A percentile compares a stretch with the other conserved stretches of the same genome.
phyloP scores from a whole-genome alignment of 192 early-diverging fungal species.

The Kappamyces sp. region DNA sequence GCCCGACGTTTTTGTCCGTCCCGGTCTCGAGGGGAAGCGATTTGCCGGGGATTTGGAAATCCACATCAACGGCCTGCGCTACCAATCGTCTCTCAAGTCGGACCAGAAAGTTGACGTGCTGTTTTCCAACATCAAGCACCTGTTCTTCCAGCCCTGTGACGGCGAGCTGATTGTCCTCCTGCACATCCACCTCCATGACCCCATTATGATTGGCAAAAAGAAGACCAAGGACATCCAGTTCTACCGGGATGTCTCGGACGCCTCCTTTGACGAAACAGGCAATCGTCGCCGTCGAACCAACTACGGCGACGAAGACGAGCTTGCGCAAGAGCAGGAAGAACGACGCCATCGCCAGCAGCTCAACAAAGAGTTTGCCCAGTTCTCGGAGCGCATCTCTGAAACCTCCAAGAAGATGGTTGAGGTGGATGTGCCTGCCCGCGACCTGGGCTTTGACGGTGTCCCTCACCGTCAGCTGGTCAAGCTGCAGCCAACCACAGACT shows the following conservation, averaged over 20 bases:
- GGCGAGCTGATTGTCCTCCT: slow-evolving; percentile 90
- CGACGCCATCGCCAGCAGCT: slow-evolving; percentile 72
- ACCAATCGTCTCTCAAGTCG: slow-evolving; percentile 68
- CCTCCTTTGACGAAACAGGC: slow-evolving; percentile 94
- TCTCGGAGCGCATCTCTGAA: slow-evolving; percentile 81
- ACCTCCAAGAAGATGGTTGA: slow-evolving; percentile 60
- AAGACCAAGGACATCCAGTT: slow-evolving; percentile 99
- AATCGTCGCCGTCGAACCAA: slow-evolving; percentile 77
- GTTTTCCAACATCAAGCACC: slow-evolving; percentile 95
- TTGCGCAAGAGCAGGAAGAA: slow-evolving; percentile 93
- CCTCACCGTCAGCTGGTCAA: slow-evolving; percentile 86
- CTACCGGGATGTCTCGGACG: slow-evolving; percentile 93
- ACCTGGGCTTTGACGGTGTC: slow-evolving; percentile 92
- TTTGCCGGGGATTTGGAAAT: slow-evolving; percentile 93
- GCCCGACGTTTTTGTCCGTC: slow-evolving; percentile 87
- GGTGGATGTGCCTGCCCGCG: slow-evolving; percentile 89
- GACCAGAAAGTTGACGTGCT: slow-evolving; percentile 85
- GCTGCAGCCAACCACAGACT: slow-evolving; percentile 92
- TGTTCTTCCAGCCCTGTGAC: slow-evolving; percentile 99
- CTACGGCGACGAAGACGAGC: slow-evolving; percentile 98
- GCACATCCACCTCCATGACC: slow-evolving; percentile 94
- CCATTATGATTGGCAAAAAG: slow-evolving; percentile 97
- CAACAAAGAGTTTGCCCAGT: slow-evolving; percentile 90
- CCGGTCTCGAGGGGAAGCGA: slow-evolving; percentile 83
- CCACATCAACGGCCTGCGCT: slow-evolving; percentile 92